Evolutionary conservation across 176 grass and related monocot genomes (phyloP), one percentile per base, ranked within the genome.

Genomic region (Oryza officinalis): DNA sequence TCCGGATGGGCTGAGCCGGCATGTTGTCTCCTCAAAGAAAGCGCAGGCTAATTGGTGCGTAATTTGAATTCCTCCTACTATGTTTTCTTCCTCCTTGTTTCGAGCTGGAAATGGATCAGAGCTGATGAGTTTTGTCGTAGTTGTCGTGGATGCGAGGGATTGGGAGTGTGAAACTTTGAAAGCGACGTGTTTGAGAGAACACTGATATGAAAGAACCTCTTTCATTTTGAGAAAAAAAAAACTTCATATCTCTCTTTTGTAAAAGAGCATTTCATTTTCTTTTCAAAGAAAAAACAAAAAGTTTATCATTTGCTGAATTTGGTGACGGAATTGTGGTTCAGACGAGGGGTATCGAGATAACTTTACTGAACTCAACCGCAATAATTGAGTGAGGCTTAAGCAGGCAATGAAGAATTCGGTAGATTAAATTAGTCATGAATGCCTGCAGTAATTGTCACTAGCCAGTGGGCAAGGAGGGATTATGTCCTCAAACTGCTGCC

Each of bases 21-120:
- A 92, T 67, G 96, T 99, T 0, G 91, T 90, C 74, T 94, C 96
- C 49, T 96, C 96, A 54, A 90, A 94, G 86, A 96, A 89, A 81
- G 89, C 96, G 61, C 96, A 96, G 77, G 87, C 89, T 54, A 99
- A 99, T 38, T 99, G 96, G 96, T 54, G 6, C 1, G 50, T 94
- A 92, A 30, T 37, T n/a, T 32, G 5, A 9, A 2, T 38, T 40
- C 30, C 26, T 26, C 11, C n/a, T 23, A 15, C n/a, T 23, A 13
- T 1, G 1, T 32, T 31, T 65, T 17, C 1, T 75, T 86, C 28
- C 37, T 69, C 10, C 14, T 46, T 35, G 32, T 18, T 71, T 66
- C 23, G 26, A 41, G 27, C 2, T 88, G 65, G 27, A 66, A 49
- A 81, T 54, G 50, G 50, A 9, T 71, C 15, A 2, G 10, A 45